Evolutionary conservation across 2,329 filamentous ascomycete species (phyloP).

Genomic region (Epichloe sp.): DNA sequence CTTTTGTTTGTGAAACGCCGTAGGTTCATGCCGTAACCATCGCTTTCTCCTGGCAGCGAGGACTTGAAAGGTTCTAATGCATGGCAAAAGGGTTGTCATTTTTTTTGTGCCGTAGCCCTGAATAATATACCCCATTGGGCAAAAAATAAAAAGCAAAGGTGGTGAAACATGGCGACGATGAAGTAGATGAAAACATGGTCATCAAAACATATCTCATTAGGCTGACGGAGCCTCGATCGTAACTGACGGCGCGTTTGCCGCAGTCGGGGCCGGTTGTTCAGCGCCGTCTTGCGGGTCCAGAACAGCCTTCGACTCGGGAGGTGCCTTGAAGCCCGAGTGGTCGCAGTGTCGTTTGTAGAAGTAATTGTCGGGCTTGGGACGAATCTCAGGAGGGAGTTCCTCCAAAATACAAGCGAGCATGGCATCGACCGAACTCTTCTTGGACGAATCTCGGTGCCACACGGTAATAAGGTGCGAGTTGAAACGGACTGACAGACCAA

Average conservation of each 20-base stretch:
- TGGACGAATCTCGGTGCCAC: conserved; percentile 82
- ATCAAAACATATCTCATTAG: background rate
- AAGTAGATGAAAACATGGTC: background rate
- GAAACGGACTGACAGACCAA: conserved; percentile 78
- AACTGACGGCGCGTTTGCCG: conserved; percentile 12
- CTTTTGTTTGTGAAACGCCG: background rate
- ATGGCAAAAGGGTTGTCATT: background rate
- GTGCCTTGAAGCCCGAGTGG: conserved; percentile 66
- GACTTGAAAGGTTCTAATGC: background rate
- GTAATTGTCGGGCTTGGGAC: conserved; percentile 58
- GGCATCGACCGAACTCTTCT: conserved; percentile 63
- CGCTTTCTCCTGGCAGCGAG: background rate
- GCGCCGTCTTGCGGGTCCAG: conserved; percentile 41
- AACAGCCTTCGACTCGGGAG: conserved; percentile 44
- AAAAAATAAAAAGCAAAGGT: background rate
- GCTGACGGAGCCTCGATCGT: conserved; percentile 13
- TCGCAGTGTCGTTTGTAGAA: conserved; percentile 86
- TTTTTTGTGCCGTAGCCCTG: background rate
- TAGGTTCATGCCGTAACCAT: background rate
- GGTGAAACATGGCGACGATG: background rate
- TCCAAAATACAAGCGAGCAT: conserved; percentile 62
- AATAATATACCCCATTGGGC: background rate
- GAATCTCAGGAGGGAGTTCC: conserved; percentile 58
- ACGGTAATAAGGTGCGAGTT: conserved; percentile 80
- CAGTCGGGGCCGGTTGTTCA: conserved; percentile 17